A percentile compares a stretch with the other conserved stretches of the same genome.
These are phyloP conservation scores for Dipteronia dyeriana DNA, from an alignment of 345 rosid genomes.

Conservation along the genomic window DNA sequence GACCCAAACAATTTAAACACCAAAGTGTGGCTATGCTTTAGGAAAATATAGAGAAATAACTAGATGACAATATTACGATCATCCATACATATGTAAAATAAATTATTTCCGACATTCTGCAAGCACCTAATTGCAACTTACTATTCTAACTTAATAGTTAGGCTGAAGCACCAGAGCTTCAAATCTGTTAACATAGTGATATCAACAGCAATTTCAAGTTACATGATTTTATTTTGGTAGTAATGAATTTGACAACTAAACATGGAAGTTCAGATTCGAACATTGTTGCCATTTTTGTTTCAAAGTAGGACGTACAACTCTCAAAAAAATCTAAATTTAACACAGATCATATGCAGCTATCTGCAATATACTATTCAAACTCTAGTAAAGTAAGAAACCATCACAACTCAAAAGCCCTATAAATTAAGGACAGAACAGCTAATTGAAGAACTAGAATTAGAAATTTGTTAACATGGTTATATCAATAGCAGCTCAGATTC, in stretches of 20 bases:
- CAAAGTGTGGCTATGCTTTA: too few relatives aligned
- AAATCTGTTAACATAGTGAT: background rate
- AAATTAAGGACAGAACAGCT: background rate
- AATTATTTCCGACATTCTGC: background rate
- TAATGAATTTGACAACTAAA: background rate
- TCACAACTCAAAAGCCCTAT: background rate
- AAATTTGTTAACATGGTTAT: background rate
- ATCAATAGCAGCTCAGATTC: background rate
- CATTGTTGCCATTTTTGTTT: constrained; percentile 49
- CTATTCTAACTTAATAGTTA: background rate
- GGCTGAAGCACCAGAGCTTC: background rate
- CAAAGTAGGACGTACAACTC: background rate
- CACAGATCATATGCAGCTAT: background rate
- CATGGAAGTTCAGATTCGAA: constrained; percentile 28
- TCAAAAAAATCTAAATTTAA: background rate
- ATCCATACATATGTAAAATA: background rate
- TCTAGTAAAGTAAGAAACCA: constrained; percentile 1
- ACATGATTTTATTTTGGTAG: background rate
- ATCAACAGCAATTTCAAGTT: background rate
- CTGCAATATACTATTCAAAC: background rate
- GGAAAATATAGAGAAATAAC: too few relatives aligned
- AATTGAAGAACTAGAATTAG: background rate
- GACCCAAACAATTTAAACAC: too few relatives aligned
- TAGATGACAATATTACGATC: background rate
- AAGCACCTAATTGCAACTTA: background rate